phyloP scores from a whole-genome alignment of 805 yeast genomes.

The Cyberlindnera suaveolens region DNA sequence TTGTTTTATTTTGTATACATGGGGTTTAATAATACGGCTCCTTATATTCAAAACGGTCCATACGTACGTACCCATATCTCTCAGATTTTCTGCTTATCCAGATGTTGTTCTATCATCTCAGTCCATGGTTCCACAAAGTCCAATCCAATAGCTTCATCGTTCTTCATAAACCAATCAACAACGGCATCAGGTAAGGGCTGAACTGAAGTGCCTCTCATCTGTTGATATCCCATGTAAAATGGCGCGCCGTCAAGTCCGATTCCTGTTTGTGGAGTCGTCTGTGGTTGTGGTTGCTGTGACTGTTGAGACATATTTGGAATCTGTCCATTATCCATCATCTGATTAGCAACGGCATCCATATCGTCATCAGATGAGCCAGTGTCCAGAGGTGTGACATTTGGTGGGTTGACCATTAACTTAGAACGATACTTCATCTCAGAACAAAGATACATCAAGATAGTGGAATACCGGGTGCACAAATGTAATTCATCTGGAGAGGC shows the following conservation, averaged over 20 bases:
- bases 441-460: conserved; percentile 68
- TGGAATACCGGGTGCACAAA: conserved; percentile 72
- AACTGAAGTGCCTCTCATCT: conserved; percentile 10
- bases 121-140: conserved; percentile 75
- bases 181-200: conserved; percentile 28
- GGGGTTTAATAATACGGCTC: no score
- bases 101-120: conserved; percentile 66
- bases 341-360: not conserved
- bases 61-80: not conserved
- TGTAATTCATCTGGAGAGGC: conserved; percentile 89
- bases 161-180: conserved; percentile 44
- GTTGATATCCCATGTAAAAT: conserved; percentile 18
- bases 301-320: conserved; percentile 1
- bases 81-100: conserved; percentile 22
- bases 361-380: conserved; percentile 19
- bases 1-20: no score
- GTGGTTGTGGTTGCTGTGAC: conserved; percentile 2
- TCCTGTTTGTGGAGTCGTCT: not conserved
- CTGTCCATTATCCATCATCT: no score
- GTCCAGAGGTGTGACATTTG: conserved; percentile 20
- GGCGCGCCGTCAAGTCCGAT: not conserved
- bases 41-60: not conserved
- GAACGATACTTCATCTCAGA: conserved; percentile 59
- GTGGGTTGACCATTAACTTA: conserved; percentile 24
- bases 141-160: conserved; percentile 43